phyloP scores from a whole-genome alignment of 2,329 filamentous ascomycete genomes.

The Fusarium lyarnte region DNA sequence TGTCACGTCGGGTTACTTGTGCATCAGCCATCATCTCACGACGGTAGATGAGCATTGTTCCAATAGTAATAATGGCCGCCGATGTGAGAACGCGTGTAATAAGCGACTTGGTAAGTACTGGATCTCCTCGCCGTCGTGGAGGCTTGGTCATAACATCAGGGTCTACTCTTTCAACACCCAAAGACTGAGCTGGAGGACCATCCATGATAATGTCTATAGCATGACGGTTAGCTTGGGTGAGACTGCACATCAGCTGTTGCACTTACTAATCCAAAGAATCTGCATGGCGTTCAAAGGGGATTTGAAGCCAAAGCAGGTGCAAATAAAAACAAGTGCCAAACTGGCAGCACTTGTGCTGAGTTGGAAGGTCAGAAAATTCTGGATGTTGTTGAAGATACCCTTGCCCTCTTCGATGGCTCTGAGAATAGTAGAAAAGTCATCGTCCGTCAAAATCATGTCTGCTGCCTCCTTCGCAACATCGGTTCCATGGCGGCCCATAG shows the following conservation, averaged over 20 bases:
- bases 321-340: slow-evolving; percentile 88
- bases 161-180: slow-evolving; percentile 95
- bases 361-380: slow-evolving; percentile 99
- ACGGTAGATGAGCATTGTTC: slow-evolving; percentile 90
- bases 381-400: slow-evolving; percentile 99
- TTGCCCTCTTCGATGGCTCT: slow-evolving; percentile 98
- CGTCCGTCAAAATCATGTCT: slow-evolving; percentile 92
- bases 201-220: slow-evolving; percentile 96
- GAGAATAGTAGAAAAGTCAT: slow-evolving; percentile 91
- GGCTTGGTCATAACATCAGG: slow-evolving; percentile 93
- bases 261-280: slow-evolving; percentile 98
- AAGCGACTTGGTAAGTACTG: slow-evolving; percentile 86
- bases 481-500: slow-evolving; percentile 94
- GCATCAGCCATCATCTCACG: slow-evolving; percentile 89
- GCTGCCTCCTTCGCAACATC: slow-evolving; percentile 96
- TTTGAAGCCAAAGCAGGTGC: slow-evolving; percentile 91
- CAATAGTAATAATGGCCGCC: slow-evolving; percentile 88
- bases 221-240: slow-evolving; percentile 21
- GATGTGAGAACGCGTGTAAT: slow-evolving; percentile 88
- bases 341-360: slow-evolving; percentile 96
- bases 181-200: slow-evolving; percentile 93
- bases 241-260: not conserved
- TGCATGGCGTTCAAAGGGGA: slow-evolving; percentile 99
- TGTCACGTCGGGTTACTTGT: slow-evolving; percentile 88
- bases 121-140: slow-evolving; percentile 83